Evolutionary conservation across 2,329 filamentous ascomycete genomes (phyloP).

Genomic region (Ophiostoma quercus): DNA sequence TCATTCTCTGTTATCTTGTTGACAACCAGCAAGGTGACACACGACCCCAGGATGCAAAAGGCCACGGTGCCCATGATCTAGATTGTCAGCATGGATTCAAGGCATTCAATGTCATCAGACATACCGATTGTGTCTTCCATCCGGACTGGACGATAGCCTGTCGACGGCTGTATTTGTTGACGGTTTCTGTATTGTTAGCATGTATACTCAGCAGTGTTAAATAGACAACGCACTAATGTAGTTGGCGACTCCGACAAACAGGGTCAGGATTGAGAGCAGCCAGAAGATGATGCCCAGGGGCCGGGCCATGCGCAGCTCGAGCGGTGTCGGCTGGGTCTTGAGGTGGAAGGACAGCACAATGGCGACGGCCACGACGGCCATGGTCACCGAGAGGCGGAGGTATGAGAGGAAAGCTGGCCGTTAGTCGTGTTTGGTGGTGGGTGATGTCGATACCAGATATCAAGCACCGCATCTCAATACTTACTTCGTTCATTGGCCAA

Average conservation of each 20-base stretch:
- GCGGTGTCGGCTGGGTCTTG: conserved; percentile 60
- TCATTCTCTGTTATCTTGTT: conserved; percentile 36
- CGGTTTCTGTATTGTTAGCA: conserved; percentile 44
- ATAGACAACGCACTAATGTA: conserved; percentile 61
- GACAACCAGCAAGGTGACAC: conserved; percentile 56
- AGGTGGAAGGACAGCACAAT: conserved; percentile 93
- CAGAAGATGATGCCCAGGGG: conserved; percentile 88
- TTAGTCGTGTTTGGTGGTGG: not conserved
- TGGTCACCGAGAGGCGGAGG: conserved; percentile 82
- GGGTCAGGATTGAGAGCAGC: conserved; percentile 69
- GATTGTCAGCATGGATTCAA: not conserved
- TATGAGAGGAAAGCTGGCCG: conserved; percentile 75
- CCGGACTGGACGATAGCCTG: conserved; percentile 85
- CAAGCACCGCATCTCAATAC: conserved; percentile 19
- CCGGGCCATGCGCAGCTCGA: conserved; percentile 72
- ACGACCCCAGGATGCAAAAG: conserved; percentile 59
- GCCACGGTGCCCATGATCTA: conserved; percentile 60
- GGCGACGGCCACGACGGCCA: conserved; percentile 81
- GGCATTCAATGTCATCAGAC: conserved; percentile 24
- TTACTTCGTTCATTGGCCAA: conserved; percentile 71
- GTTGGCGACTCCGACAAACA: conserved; percentile 73
- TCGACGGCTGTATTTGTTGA: conserved; percentile 74
- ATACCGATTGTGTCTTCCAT: conserved; percentile 81
- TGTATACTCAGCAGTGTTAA: not conserved
- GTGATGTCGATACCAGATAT: not conserved